These are phyloP conservation scores for Candolleomyces eurysporus DNA, from an alignment of 768 basidiomycete genomes.

Conservation along the genomic window DNA sequence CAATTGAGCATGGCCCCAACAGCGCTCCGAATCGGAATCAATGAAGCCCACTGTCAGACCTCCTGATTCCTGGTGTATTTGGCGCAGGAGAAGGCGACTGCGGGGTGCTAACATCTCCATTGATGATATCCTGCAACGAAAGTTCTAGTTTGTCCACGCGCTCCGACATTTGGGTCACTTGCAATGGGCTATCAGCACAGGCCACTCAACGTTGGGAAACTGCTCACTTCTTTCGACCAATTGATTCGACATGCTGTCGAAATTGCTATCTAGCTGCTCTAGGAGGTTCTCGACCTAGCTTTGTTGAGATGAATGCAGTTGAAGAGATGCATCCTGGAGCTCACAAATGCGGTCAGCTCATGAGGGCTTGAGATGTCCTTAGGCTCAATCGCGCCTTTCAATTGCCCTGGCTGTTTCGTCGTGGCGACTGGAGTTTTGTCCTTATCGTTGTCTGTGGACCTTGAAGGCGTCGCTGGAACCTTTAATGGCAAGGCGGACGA, in stretches of 20 bases:
- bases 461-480: slow-evolving; percentile 57
- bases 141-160: slow-evolving; percentile 88
- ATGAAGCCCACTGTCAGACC: slow-evolving; percentile 37
- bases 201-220: slow-evolving; percentile 8
- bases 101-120: slow-evolving; percentile 63
- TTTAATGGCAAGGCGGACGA: slow-evolving; percentile 69
- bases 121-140: slow-evolving; percentile 91
- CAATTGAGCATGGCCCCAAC: background rate
- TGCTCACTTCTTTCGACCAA: slow-evolving; percentile 80
- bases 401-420: slow-evolving; percentile 36
- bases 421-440: slow-evolving; percentile 54
- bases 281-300: slow-evolving; percentile 82
- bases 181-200: background rate
- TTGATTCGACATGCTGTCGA: slow-evolving; percentile 91
- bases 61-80: slow-evolving; percentile 37
- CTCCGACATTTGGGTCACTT: slow-evolving; percentile 92
- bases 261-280: slow-evolving; percentile 85
- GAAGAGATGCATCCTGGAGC: slow-evolving; percentile 26
- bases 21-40: background rate
- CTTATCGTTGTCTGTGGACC: slow-evolving; percentile 38
- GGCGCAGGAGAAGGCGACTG: slow-evolving; percentile 57
- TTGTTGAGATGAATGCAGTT: background rate
- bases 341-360: slow-evolving; percentile 90
- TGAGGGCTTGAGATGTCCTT: slow-evolving; percentile 88
- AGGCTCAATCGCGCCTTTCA: slow-evolving; percentile 40